Percentiles rank a stretch among this genome's conserved stretches.
Evolutionary conservation across 768 basidiomycete species (phyloP).

Genomic region (Dioszegia aurantiaca): DNA sequence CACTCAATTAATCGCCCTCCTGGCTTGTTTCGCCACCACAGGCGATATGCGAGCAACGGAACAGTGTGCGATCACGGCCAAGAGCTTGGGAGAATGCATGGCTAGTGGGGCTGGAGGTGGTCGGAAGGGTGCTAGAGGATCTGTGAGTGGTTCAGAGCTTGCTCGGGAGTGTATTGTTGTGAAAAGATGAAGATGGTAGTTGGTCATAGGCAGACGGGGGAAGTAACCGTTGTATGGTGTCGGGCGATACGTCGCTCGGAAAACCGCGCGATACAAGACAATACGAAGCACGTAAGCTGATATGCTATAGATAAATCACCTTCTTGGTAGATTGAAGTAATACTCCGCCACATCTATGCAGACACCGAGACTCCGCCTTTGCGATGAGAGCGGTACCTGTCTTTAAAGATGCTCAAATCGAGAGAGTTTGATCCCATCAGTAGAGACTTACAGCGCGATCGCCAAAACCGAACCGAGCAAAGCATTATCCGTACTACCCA

Average conservation of each 20-base stretch:
- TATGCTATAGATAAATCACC: conserved; percentile 3
- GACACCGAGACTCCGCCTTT: too few relatives aligned
- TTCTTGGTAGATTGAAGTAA: conserved; percentile 7
- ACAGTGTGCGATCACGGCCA: conserved; percentile 43
- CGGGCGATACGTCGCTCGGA: too few relatives aligned
- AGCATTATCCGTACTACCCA: too few relatives aligned
- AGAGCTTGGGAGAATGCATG: conserved; percentile 49
- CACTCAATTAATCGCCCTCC: conserved; percentile 44
- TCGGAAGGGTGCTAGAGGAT: conserved; percentile 26
- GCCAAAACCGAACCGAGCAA: too few relatives aligned
- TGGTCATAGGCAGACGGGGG: too few relatives aligned
- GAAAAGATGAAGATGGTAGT: neutral
- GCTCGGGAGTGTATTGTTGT: neutral
- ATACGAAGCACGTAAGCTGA: neutral
- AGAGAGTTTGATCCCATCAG: too few relatives aligned
- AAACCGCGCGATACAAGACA: neutral
- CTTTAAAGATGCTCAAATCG: too few relatives aligned
- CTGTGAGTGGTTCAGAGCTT: conserved; percentile 33
- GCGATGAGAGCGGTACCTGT: too few relatives aligned
- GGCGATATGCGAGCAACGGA: conserved; percentile 40
- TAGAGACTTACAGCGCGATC: too few relatives aligned
- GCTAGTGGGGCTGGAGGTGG: conserved; percentile 23
- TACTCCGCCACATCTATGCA: neutral
- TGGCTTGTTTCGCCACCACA: conserved; percentile 49
- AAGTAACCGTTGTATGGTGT: too few relatives aligned